phyloP scores from a whole-genome alignment of 148 eudicot genomes.

The Vaccinium vitisidaea region DNA sequence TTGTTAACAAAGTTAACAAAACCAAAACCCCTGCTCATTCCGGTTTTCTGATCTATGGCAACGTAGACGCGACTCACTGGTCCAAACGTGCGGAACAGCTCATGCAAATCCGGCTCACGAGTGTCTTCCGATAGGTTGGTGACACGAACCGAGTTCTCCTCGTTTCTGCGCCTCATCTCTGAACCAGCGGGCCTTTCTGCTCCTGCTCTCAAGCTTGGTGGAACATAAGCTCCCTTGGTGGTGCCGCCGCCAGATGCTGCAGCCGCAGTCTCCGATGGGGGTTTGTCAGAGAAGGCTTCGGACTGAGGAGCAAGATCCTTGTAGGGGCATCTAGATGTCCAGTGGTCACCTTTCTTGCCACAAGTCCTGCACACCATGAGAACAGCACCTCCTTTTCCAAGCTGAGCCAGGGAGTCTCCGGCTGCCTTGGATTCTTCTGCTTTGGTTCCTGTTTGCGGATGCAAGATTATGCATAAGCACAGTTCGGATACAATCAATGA shows the following conservation, averaged over 20 bases:
- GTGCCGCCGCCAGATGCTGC: slow-evolving; percentile 29
- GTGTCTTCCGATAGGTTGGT: slow-evolving; percentile 95
- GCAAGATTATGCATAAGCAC: background rate
- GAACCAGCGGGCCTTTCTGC: slow-evolving; percentile 51
- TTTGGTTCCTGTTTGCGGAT: slow-evolving; percentile 48
- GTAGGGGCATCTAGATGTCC: slow-evolving; percentile 92
- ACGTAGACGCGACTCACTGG: slow-evolving; percentile 78
- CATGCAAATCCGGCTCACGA: slow-evolving; percentile 78
- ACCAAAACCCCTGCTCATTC: slow-evolving; percentile 90
- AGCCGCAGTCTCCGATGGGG: slow-evolving; percentile 40
- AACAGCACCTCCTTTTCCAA: slow-evolving; percentile 60
- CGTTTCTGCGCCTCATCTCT: slow-evolving; percentile 93
- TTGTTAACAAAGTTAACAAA: slow-evolving; percentile 77
- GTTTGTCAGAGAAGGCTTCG: slow-evolving; percentile 54
- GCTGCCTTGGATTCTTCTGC: slow-evolving; percentile 58
- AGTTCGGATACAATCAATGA: background rate
- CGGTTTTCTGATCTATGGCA: slow-evolving; percentile 93
- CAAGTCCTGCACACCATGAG: slow-evolving; percentile 94
- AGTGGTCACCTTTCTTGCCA: slow-evolving; percentile 94
- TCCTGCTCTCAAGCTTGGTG: slow-evolving; percentile 78
- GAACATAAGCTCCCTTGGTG: slow-evolving; percentile 71
- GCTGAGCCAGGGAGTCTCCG: slow-evolving; percentile 50
- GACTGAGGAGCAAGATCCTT: slow-evolving; percentile 74
- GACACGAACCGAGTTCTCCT: slow-evolving; percentile 94
- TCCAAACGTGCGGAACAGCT: slow-evolving; percentile 85